Percentiles rank a stretch among this genome's conserved stretches.
phyloP scores from a whole-genome alignment of 139 green algal species.

The Tetradesmus lagerheimii region DNA sequence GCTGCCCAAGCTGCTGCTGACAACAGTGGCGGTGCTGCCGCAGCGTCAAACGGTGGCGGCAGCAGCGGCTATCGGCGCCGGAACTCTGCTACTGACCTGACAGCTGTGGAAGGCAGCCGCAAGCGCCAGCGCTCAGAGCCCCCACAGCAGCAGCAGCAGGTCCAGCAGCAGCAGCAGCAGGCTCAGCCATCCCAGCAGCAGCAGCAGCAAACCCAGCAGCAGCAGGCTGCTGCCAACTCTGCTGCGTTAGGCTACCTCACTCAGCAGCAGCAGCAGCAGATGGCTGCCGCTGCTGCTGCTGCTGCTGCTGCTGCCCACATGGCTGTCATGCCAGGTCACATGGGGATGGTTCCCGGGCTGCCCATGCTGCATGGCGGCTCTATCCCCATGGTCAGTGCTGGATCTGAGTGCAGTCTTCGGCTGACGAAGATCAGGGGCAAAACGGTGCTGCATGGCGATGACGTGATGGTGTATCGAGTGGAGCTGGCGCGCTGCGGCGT shows the following conservation, averaged over 20 bases:
- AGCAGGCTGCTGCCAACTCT: conserved; percentile 1
- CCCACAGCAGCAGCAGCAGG: conserved; percentile 2
- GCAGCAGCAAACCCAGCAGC: background rate
- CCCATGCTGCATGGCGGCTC: background rate
- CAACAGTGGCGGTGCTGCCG: background rate
- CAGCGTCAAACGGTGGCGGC: background rate
- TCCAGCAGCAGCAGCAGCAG: conserved; percentile 13
- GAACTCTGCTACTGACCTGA: background rate
- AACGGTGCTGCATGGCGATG: conserved; percentile 31
- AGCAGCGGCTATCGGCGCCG: conserved; percentile 26
- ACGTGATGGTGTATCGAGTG: conserved; percentile 42
- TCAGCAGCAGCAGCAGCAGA: conserved; percentile 40
- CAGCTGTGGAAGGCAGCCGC: background rate
- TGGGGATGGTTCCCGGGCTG: background rate
- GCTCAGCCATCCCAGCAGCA: background rate
- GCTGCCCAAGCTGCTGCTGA: background rate
- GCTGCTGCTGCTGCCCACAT: conserved; percentile 14
- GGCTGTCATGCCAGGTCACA: background rate
- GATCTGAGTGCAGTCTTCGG: conserved; percentile 11
- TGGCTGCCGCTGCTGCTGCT: conserved; percentile 3
- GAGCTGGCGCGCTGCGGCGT: conserved; percentile 30
- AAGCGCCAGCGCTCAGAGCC: background rate
- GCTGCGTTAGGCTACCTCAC: background rate
- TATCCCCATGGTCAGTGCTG: background rate
- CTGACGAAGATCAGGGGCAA: conserved; percentile 42